Evolutionary conservation across 148 eudicot genomes (phyloP).

Genomic region (Euryodendron excelsum): DNA sequence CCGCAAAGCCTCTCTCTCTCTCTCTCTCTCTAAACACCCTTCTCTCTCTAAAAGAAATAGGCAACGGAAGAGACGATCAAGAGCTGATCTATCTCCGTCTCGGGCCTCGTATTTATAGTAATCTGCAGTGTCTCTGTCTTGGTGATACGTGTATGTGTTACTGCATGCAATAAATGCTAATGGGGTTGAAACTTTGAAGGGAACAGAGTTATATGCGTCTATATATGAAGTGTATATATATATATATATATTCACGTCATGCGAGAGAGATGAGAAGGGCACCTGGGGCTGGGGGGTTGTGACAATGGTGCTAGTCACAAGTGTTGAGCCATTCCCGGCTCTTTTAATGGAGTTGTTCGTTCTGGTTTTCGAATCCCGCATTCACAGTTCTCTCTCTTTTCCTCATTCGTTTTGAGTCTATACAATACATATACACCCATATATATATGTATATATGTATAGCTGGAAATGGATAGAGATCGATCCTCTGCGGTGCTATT

Average conservation of each 20-base stretch:
- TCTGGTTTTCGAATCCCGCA: neutral
- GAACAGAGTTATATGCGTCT: neutral
- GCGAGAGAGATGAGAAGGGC: neutral
- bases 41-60: neutral
- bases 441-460: neutral
- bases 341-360: neutral
- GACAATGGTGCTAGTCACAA: too few species aligned
- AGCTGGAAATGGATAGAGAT: neutral
- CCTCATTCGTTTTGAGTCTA: neutral
- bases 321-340: conserved; percentile 7
- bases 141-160: neutral
- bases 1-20: neutral
- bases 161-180: neutral
- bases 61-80: neutral
- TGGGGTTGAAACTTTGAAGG: neutral
- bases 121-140: neutral
- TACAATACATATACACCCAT: neutral
- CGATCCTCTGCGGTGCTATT: neutral
- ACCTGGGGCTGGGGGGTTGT: too few species aligned
- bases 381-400: neutral
- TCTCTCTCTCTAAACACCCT: neutral
- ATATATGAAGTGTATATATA: neutral
- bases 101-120: neutral
- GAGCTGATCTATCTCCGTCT: neutral
- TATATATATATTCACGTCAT: neutral